phyloP scores from a whole-genome alignment of 306 rosid genomes.

The Lupinus albus region DNA sequence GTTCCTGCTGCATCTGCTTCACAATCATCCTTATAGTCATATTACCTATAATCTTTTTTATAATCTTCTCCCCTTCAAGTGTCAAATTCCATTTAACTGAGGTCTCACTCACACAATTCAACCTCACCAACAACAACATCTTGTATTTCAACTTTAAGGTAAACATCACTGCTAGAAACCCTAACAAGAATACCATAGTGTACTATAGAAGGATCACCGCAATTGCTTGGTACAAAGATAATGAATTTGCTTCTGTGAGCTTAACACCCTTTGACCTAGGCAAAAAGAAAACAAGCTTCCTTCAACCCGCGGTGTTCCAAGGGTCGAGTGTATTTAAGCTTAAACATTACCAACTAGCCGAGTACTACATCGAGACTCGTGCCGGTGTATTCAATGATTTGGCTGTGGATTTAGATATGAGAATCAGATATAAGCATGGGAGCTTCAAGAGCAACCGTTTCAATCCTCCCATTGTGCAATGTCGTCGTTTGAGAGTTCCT shows the following conservation, averaged over 20 bases:
- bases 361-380: constrained; percentile 39
- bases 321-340: constrained; percentile 31
- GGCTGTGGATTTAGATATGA: constrained; percentile 44
- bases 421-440: constrained; percentile 32
- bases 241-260: neutral
- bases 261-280: constrained; percentile 51
- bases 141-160: constrained; percentile 35
- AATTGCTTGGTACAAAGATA: constrained; percentile 43
- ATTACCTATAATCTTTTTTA: neutral
- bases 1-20: neutral
- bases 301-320: constrained; percentile 28
- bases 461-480: constrained; percentile 34
- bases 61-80: constrained; percentile 32
- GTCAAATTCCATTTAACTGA: constrained; percentile 43
- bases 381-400: constrained; percentile 37
- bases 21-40: neutral
- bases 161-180: constrained; percentile 43
- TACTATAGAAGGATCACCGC: constrained; percentile 34
- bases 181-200: constrained; percentile 38
- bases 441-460: constrained; percentile 1
- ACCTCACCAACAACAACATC: constrained; percentile 43
- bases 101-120: constrained; percentile 40
- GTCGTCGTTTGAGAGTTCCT: constrained; percentile 42
- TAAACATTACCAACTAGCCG: constrained; percentile 23
- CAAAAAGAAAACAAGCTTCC: constrained; percentile 41